Evolutionary conservation across 2,329 filamentous ascomycete genomes (phyloP), one percentile per base, ranked within the genome.

Genomic region (Neofusicoccum umdonicola): DNA sequence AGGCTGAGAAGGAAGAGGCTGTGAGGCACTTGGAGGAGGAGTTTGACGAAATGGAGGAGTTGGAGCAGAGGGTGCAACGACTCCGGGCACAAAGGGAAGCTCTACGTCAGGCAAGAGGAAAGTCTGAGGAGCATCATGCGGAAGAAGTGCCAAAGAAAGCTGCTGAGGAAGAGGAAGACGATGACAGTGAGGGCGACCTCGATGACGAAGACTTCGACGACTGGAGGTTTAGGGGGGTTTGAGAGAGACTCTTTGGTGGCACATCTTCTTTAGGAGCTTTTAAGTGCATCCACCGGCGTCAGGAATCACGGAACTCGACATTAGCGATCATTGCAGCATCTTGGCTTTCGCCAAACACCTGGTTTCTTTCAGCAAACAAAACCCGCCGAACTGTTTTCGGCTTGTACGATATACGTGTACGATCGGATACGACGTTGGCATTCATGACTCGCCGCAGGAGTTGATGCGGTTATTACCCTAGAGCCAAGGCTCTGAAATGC

Each of bases 1-100:
- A 82, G 67, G 80, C 73, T 1, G 81, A 83, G 68, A 79, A 77
- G 67, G 81, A 83, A 66, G 81, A 83, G 64, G 81, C 81, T 2
- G 77, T 73, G 47, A 72, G 75, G 41, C 72, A 77, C 5, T 69
- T 83, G 12, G 75, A 79, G 67, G 80, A 82, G 54, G 81, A 83
- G 65, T 81, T 83, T 60, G 81, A 82, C 45, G 78, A 81, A 66
- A 83, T 83, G 81, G 80, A 82, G 27, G 76, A 74, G 4, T 70
- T 83, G 56, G 81, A 83, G 67, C 77, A 78, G 67, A 70, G 81
- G 50, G 77, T 81, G 39, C 78, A 73, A 69, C 77, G 71, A 68
- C 68, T 83, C 47, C 77, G 80, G 12, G 79, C 82, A 67, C 78
- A 79, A 69, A 72, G 81, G 44, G 81, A 83, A 67, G 76, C 75